Base-by-base conservation (phyloP, 2,329 filamentous ascomycete genomes). In the Aspergillus transmontanensis region DNA sequence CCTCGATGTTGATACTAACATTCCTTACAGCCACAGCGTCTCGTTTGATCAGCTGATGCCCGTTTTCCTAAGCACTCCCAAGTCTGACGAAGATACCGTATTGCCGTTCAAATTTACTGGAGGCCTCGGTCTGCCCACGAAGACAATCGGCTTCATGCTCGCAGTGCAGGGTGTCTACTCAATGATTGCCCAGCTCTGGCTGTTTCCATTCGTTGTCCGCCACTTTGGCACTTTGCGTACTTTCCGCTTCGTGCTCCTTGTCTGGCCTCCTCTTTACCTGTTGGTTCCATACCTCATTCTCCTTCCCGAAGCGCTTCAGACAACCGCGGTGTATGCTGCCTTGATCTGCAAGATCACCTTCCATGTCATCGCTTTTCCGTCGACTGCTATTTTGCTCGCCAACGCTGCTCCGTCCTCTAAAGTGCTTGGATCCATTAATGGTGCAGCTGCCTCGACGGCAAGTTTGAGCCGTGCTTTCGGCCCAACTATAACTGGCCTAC, bases 31-130 rank as follows among this genome's bases (percentile, higher is more conserved):
- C 81, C 94, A 98, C 80, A 97, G 94, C 14, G 97, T 99, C 79
- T 96, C 94, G 0, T 95, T 96, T 71, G 95, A 99, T 78, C 92
- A 97, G 73, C 86, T 98, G 56, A 89, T 98, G 70, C 94, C 95
- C 0, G 91, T 97, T 2, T 93, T 99, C 70, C 87, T 99, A 73
- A 94, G 91, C 77, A 92, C 92, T 51, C 75, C 84, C 72, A 74
- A 85, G 73, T 78, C 86, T 73, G 66, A 82, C 32, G 75, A 78
- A 19, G 70, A 79, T n/a, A 79, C 82, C 71, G 66, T 84, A 14
- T 85, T 97, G 2, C 94, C 94, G 0, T 95, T 99, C 83, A 90
- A 91, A 71, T 98, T 99, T 70, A 88, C 88, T 3, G 92, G 92
- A 63, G 94, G 95, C 21, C 94, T 97, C 70, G 91, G 88, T 30